phyloP scores from a whole-genome alignment of 495 filamentous ascomycete genomes.

The Xylaria longipes region DNA sequence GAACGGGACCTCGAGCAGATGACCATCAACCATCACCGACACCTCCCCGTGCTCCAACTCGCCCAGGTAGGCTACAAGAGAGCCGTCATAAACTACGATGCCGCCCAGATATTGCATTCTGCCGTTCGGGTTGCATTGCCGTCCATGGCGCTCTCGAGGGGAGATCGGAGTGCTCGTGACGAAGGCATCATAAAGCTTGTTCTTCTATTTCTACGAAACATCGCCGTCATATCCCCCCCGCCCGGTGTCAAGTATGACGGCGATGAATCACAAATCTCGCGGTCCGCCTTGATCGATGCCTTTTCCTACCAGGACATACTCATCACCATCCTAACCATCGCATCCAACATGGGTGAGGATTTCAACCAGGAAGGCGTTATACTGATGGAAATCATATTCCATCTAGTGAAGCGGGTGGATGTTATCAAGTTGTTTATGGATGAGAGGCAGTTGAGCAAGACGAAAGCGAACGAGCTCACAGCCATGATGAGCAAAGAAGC shows the following conservation, averaged over 20 bases:
- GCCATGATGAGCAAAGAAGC: slow-evolving; percentile 79
- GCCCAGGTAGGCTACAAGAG: slow-evolving; percentile 90
- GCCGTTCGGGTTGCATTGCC: slow-evolving; percentile 83
- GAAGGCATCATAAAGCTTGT: slow-evolving; percentile 93
- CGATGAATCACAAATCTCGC: slow-evolving; percentile 86
- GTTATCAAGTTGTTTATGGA: slow-evolving; percentile 85
- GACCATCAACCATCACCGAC: slow-evolving; percentile 91
- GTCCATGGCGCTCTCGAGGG: slow-evolving; percentile 78
- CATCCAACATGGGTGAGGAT: slow-evolving; percentile 90
- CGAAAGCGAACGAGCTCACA: slow-evolving; percentile 74
- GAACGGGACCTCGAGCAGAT: slow-evolving; percentile 77
- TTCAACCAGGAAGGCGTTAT: slow-evolving; percentile 87
- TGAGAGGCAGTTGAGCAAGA: slow-evolving; percentile 68
- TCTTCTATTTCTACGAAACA: slow-evolving; percentile 86
- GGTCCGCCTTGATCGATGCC: slow-evolving; percentile 85
- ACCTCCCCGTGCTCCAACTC: slow-evolving; percentile 85
- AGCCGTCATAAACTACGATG: slow-evolving; percentile 80
- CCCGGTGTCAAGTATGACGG: slow-evolving; percentile 60
- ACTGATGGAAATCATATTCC: slow-evolving; percentile 87
- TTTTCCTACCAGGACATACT: slow-evolving; percentile 92
- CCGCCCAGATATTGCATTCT: slow-evolving; percentile 75
- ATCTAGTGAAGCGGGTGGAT: slow-evolving; percentile 89
- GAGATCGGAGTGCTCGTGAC: slow-evolving; percentile 79
- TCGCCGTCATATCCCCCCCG: slow-evolving; percentile 81
- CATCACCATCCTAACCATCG: slow-evolving; percentile 79